Evolutionary conservation across 1,284 basidiomycete genomes (phyloP).

Genomic region (Bondarzewia mesenterica): DNA sequence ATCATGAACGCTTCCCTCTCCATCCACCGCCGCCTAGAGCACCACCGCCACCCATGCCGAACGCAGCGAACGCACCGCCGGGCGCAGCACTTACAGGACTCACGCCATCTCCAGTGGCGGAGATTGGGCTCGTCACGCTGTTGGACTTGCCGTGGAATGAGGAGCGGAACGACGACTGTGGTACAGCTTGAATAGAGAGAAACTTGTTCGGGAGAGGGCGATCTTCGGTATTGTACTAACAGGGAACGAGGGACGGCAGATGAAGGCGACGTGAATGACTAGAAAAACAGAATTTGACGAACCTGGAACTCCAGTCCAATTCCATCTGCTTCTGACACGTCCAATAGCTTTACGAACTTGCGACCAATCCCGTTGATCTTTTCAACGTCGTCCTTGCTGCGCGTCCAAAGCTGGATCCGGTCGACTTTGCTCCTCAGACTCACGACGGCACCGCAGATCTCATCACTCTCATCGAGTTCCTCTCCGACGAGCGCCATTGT

Average conservation of each 20-base stretch:
- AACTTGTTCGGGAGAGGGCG: conserved; percentile 72
- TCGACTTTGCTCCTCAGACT: conserved; percentile 83
- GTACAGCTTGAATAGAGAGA: conserved; percentile 66
- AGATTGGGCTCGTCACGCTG: conserved; percentile 21
- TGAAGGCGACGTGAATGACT: not conserved
- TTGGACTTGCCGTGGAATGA: conserved; percentile 37
- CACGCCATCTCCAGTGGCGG: conserved; percentile 21
- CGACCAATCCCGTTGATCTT: conserved; percentile 77
- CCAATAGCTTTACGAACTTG: conserved; percentile 74
- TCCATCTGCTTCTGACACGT: conserved; percentile 69
- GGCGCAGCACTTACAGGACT: conserved; percentile 14
- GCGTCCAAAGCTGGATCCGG: conserved; percentile 85
- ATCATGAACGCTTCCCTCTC: not conserved
- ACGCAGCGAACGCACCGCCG: conserved; percentile 26
- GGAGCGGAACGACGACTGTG: conserved; percentile 53
- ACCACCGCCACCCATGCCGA: conserved; percentile 22
- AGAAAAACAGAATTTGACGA: conserved; percentile 4
- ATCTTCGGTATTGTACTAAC: conserved; percentile 74
- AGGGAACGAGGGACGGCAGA: conserved; percentile 1
- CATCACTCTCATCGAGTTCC: conserved; percentile 79
- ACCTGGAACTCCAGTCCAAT: conserved; percentile 90
- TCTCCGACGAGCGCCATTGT: conserved; percentile 89
- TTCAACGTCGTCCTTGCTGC: conserved; percentile 77
- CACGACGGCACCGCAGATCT: conserved; percentile 88
- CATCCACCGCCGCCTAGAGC: conserved; percentile 3